Percentiles rank a stretch among this genome's conserved stretches.
Evolutionary conservation across 164 flowering plant genomes (phyloP).

Genomic region (Vitis amurensis): DNA sequence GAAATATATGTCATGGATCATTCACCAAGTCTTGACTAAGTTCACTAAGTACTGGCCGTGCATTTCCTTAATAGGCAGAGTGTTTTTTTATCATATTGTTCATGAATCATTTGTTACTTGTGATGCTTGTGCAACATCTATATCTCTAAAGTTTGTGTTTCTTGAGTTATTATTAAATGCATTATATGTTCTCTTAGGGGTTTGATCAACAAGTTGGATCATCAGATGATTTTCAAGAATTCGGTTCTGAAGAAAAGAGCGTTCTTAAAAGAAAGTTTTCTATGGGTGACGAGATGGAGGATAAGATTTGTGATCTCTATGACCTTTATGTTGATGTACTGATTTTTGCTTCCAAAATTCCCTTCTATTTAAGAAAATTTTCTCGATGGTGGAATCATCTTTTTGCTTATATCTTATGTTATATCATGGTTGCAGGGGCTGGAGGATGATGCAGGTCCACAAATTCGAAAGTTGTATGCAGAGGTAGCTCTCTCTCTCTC

Average conservation of each 20-base stretch:
- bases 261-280: conserved; percentile 42
- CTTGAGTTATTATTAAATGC: not conserved
- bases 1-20: not conserved
- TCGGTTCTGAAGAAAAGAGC: conserved; percentile 56
- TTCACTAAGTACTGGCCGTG: too few species aligned
- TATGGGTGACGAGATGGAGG: conserved; percentile 81
- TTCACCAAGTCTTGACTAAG: too few species aligned
- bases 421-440: conserved; percentile 58
- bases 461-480: conserved; percentile 75
- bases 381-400: too few species aligned
- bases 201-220: conserved; percentile 54
- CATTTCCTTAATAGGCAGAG: too few species aligned
- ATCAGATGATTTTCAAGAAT: conserved; percentile 71
- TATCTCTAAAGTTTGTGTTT: not conserved
- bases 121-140: not conserved
- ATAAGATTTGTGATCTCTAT: conserved; percentile 91
- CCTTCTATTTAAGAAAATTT: not conserved
- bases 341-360: conserved; percentile 1
- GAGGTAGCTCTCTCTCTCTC: conserved; percentile 54
- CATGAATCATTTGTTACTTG: not conserved
- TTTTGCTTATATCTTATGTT: not conserved
- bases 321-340: conserved; percentile 88
- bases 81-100: too few species aligned
- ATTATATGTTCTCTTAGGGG: conserved; percentile 36
- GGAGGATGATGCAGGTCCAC: conserved; percentile 89